Base-by-base conservation (phyloP, 768 basidiomycete genomes). In the Macrolepiota fuliginosa region DNA sequence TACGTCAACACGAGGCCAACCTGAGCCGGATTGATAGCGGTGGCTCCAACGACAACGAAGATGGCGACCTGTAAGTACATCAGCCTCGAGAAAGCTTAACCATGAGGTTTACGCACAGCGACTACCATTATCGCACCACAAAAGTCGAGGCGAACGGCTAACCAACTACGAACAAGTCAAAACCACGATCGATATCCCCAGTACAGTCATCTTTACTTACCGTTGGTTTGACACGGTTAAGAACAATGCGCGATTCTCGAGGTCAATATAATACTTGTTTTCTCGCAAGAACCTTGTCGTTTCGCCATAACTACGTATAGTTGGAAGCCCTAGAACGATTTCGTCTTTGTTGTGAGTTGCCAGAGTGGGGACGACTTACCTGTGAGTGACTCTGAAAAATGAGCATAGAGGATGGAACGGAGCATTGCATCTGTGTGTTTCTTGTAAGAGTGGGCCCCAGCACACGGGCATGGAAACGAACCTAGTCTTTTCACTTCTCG, bases 311-410 rank as follows among this genome's bases (percentile, higher is more conserved):
- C 89, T 89, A 36, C 91, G 82, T 51, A 92, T 85, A 4, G 88
- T 91, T 0, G 85, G 79, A 29, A 87, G 75, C 15, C 90, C 77
- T 77, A 29, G 13, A 5, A 55, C 50, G 6, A 19, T 59, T 42
- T 53, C 15, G 45, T 45, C 42, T 45, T 9, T n/a, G 22, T 42
- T 32, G 54, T 15, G 12, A 46, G 24, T 24, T n/a, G 7, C 32
- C 13, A 4, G 25, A 6, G 22, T 24, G 37, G 4, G 35, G 0
- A 10, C 4, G 19, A 37, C 66, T 13, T 59, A 76, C 90, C 67
- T n/a, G 86, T 86, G 3, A 93, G 75, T 1, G 87, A 89, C 71
- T 92, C 91, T 0, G 88, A 83, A 68, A 92, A 89, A 67, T 91
- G 89, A 0, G 89, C 82, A 69, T 92, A 92, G 9, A 93, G 79